These are phyloP conservation scores for Schrenkiella parvula DNA, from an alignment of 345 rosid species.

Conservation along the genomic window DNA sequence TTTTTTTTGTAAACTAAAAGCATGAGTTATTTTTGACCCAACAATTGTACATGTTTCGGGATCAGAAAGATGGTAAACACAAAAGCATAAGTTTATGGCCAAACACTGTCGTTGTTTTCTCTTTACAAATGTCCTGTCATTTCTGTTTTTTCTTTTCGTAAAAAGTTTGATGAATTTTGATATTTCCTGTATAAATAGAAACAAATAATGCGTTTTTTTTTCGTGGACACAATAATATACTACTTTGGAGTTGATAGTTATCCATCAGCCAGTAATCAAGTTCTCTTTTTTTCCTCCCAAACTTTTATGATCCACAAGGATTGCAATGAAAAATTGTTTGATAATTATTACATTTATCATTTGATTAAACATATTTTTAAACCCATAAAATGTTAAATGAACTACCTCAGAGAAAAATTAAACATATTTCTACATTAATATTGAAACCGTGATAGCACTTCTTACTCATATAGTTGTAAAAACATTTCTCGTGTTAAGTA, in stretches of 20 bases:
- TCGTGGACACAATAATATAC: background rate
- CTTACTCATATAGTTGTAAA: background rate
- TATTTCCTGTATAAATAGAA: background rate
- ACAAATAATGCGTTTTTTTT: background rate
- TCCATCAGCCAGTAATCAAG: slow-evolving; percentile 6
- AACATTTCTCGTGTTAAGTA: background rate
- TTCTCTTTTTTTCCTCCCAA: background rate
- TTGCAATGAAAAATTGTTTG: background rate
- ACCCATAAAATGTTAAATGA: background rate
- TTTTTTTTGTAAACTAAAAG: too few species aligned
- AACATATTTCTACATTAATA: too few species aligned
- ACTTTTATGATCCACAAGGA: background rate
- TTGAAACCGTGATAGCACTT: background rate
- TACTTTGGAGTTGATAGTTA: slow-evolving; percentile 6
- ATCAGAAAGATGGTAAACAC: slow-evolving; percentile 13
- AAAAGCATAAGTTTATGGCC: slow-evolving; percentile 28
- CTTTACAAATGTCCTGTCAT: slow-evolving; percentile 27
- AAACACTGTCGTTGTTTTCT: slow-evolving; percentile 31
- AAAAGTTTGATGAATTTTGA: background rate
- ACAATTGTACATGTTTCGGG: slow-evolving; percentile 22
- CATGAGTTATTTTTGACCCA: background rate
- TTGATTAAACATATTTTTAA: background rate
- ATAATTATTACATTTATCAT: background rate
- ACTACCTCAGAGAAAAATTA: background rate
- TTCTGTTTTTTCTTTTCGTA: slow-evolving; percentile 15